phyloP scores from a whole-genome alignment of 2,329 filamentous ascomycete species.

The Exophiala viscosa region DNA sequence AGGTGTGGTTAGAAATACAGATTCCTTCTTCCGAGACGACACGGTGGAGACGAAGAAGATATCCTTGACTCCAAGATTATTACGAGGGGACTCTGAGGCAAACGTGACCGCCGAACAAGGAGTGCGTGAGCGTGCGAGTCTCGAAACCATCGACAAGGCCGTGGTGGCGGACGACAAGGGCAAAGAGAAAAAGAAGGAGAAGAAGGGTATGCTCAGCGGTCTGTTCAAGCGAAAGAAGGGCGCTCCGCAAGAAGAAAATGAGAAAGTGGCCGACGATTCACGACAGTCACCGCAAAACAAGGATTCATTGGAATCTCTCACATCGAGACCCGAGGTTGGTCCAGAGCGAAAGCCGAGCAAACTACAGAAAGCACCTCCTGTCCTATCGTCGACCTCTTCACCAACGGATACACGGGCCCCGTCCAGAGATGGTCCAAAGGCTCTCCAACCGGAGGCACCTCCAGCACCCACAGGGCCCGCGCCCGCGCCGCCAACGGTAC shows the following conservation, averaged over 20 bases:
- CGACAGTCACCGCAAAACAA: conserved; percentile 45
- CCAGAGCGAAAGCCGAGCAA: conserved; percentile 62
- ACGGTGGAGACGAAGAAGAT: conserved; percentile 95
- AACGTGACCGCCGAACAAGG: conserved; percentile 78
- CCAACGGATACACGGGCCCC: conserved; percentile 25
- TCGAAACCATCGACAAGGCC: conserved; percentile 73
- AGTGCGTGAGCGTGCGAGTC: conserved; percentile 58
- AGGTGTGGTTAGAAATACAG: conserved; percentile 82
- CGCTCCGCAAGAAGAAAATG: conserved; percentile 45
- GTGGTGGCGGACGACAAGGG: conserved; percentile 54
- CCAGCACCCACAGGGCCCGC: conserved; percentile 16
- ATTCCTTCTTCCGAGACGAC: conserved; percentile 97
- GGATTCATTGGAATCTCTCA: conserved; percentile 42
- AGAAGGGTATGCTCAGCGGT: conserved; percentile 71
- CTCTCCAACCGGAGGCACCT: conserved; percentile 21
- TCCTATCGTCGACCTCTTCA: conserved; percentile 32
- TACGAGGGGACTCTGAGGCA: conserved; percentile 83
- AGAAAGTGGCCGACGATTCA: conserved; percentile 61
- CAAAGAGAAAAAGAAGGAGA: conserved; percentile 71
- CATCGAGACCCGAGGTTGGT: conserved; percentile 33
- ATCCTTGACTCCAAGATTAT: conserved; percentile 84
- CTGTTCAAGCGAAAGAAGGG: conserved; percentile 63
- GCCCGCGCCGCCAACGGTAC: conserved; percentile 17
- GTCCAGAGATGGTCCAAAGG: conserved; percentile 36
- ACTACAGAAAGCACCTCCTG: conserved; percentile 63